Conservation (phyloP, 225 moss, liverwort and hornwort species). For the Pleurozium schreberi region DNA sequence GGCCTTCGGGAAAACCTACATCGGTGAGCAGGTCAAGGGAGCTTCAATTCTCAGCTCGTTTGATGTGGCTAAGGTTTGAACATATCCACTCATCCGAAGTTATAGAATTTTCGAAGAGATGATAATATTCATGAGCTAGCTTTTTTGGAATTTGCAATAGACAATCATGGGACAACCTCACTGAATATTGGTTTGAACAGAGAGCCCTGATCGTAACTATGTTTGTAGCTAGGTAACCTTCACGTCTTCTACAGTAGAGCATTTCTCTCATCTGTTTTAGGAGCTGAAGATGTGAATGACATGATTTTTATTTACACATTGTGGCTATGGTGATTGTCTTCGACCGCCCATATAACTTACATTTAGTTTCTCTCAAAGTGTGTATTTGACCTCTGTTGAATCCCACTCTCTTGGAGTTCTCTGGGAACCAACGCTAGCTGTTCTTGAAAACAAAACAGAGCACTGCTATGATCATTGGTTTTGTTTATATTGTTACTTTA, state of each 20-base stretch:
- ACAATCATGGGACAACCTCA: not conserved
- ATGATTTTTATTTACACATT: constrained; percentile 2
- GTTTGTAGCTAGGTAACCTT: not conserved
- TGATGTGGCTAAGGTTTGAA: not conserved
- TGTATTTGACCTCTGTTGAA: not conserved
- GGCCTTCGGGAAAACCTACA: constrained; percentile 41
- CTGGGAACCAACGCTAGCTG: no score
- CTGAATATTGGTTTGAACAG: not conserved
- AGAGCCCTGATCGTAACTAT: not conserved
- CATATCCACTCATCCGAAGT: not conserved
- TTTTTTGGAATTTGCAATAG: not conserved
- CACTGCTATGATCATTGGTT: not conserved
- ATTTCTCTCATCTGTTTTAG: constrained; percentile 1
- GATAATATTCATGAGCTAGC: not conserved
- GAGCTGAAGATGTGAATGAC: constrained; percentile 3
- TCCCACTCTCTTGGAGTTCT: not conserved
- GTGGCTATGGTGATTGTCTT: constrained; percentile 27
- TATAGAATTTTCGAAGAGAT: not conserved
- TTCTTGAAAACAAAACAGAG: not conserved
- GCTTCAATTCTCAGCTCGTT: not conserved
- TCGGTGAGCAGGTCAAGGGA: constrained; percentile 16
- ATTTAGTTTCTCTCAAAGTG: not conserved
- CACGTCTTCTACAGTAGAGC: not conserved
- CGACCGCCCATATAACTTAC: constrained; percentile 16
- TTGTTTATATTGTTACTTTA: not conserved